Percentiles rank a stretch among this genome's conserved stretches.
Conservation (phyloP, 805 yeast species). For the Hemisphaericaspora nanyangensis region DNA sequence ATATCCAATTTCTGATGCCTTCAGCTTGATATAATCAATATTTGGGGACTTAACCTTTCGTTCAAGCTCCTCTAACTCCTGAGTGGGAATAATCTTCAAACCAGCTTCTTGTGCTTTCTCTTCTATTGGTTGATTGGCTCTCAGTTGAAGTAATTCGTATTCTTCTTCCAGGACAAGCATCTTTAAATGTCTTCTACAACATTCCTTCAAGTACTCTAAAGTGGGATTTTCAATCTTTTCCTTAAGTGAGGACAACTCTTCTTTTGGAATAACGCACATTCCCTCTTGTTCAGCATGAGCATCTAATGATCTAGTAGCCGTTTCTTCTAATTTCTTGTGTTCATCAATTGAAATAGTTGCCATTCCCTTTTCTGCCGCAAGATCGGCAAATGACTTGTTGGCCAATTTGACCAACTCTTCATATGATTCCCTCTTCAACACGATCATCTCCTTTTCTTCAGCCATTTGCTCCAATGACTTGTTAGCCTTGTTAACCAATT, state of each 20-base stretch:
- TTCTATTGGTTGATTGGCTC: slow-evolving; percentile 10
- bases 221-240: slow-evolving; percentile 20
- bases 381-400: slow-evolving; percentile 4
- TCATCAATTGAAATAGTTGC: slow-evolving; percentile 8
- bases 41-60: slow-evolving; percentile 11
- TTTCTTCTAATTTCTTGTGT: slow-evolving; percentile 7
- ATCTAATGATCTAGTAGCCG: background rate
- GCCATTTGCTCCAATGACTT: slow-evolving; percentile 1
- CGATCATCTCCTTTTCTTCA: background rate
- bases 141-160: slow-evolving; percentile 8
- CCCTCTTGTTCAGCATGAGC: slow-evolving; percentile 21
- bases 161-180: slow-evolving; percentile 8
- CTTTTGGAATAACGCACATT: slow-evolving; percentile 12
- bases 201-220: slow-evolving; percentile 21
- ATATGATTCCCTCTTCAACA: background rate
- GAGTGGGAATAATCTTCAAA: slow-evolving; percentile 4
- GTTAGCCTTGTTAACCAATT: slow-evolving; percentile 2
- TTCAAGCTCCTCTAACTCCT: slow-evolving; percentile 5
- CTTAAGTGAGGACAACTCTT: slow-evolving; percentile 7
- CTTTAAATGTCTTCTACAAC: slow-evolving; percentile 8
- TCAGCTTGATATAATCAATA: slow-evolving; percentile 17
- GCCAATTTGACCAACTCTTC: slow-evolving; percentile 12
- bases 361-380: slow-evolving; percentile 8
- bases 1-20: slow-evolving; percentile 16
- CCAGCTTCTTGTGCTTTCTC: slow-evolving; percentile 10